phyloP scores from a whole-genome alignment of 2,329 filamentous ascomycete genomes.

The Boeremia exigua region DNA sequence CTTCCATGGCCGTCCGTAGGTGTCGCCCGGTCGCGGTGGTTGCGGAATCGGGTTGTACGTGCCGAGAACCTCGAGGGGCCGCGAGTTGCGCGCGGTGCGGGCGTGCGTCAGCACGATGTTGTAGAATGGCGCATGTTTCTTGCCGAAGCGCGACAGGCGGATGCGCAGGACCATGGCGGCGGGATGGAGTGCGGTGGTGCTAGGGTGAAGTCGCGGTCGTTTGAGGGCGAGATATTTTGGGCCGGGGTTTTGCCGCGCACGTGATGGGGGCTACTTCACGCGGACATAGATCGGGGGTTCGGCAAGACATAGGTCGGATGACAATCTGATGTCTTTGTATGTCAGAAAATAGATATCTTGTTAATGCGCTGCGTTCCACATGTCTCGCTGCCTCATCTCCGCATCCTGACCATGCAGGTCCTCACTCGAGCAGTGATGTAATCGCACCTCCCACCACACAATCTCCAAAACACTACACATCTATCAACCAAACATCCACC shows the following conservation, averaged over 20 bases:
- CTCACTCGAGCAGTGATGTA: slow-evolving; percentile 15
- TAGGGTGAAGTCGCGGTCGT: not conserved
- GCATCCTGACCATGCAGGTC: not conserved
- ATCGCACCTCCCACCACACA: slow-evolving; percentile 5
- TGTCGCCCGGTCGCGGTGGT: slow-evolving; percentile 56
- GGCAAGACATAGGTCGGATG: no score
- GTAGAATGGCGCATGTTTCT: slow-evolving; percentile 87
- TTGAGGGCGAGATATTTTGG: slow-evolving; percentile 18
- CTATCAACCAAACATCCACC: not conserved
- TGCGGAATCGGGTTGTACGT: slow-evolving; percentile 69
- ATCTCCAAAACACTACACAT: not conserved
- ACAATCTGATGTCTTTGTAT: no score
- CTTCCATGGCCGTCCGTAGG: slow-evolving; percentile 74
- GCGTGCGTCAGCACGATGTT: slow-evolving; percentile 97
- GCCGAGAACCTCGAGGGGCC: slow-evolving; percentile 87
- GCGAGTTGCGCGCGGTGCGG: slow-evolving; percentile 83
- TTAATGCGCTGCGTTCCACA: not conserved
- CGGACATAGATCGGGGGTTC: no score
- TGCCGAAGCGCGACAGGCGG: slow-evolving; percentile 91
- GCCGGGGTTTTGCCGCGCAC: slow-evolving; percentile 26
- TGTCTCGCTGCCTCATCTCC: not conserved
- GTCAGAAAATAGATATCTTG: no score
- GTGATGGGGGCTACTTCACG: slow-evolving; percentile 15
- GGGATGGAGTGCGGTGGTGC: not conserved
- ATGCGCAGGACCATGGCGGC: slow-evolving; percentile 85